Conservation (phyloP, 2,329 filamentous ascomycete genomes). For the Paramyrothecium roridum region DNA sequence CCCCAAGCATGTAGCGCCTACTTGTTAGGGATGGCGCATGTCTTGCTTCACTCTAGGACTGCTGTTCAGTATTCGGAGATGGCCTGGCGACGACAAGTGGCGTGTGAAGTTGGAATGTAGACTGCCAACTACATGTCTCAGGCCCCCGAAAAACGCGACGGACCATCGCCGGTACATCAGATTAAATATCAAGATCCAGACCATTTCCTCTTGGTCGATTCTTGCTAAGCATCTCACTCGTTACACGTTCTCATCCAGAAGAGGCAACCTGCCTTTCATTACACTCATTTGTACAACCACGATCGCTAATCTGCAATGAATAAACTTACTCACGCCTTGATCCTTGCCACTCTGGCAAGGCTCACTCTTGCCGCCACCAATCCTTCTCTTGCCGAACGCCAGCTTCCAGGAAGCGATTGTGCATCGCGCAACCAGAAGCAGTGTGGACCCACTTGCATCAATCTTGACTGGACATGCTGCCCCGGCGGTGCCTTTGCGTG, state of each 20-base stretch:
- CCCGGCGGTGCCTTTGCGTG: conserved; percentile 23
- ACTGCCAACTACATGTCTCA: background rate
- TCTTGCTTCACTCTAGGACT: too few species aligned
- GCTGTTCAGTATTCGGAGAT: too few species aligned
- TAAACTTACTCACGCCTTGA: conserved; percentile 11
- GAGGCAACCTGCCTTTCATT: background rate
- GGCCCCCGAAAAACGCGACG: background rate
- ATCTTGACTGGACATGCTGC: conserved; percentile 23
- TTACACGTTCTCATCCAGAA: background rate
- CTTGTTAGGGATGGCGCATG: too few species aligned
- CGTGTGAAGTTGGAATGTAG: background rate
- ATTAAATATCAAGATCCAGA: background rate
- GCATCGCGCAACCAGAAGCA: conserved; percentile 15
- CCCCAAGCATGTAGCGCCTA: too few species aligned
- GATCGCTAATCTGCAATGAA: conserved; percentile 15
- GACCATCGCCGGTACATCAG: background rate
- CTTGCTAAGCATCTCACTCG: background rate
- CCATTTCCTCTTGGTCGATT: background rate
- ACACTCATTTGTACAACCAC: conserved; percentile 3
- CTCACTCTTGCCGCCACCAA: conserved; percentile 14
- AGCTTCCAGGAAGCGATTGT: conserved; percentile 17
- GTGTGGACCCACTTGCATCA: conserved; percentile 26
- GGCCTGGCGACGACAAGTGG: too few species aligned
- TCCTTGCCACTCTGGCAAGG: conserved; percentile 8
- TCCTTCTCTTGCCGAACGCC: conserved; percentile 16